phyloP scores from a whole-genome alignment of 1,284 basidiomycete species.

The Ceratobasidium sp. region DNA sequence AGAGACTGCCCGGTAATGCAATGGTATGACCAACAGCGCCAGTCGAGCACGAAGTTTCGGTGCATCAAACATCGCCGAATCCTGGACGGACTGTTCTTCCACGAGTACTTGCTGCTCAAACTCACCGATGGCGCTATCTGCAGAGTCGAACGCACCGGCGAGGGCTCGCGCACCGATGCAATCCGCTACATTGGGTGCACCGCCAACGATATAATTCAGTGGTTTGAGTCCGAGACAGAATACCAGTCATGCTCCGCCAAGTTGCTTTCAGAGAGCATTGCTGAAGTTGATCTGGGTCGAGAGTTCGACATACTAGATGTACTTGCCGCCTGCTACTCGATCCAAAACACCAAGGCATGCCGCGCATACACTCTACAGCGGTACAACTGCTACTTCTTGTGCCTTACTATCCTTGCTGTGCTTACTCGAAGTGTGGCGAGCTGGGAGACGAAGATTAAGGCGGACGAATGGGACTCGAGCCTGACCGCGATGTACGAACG shows the following conservation, averaged over 20 bases:
- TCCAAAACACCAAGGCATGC: neutral
- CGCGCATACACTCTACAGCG: neutral
- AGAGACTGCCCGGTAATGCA: neutral
- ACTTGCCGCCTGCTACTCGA: neutral
- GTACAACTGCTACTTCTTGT: constrained; percentile 15
- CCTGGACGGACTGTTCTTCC: too few species aligned
- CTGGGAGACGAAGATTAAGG: neutral
- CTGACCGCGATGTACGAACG: neutral
- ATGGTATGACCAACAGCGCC: neutral
- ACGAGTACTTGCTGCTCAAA: too few species aligned
- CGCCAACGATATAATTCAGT: constrained; percentile 18
- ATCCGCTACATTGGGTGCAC: constrained; percentile 16
- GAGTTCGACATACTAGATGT: constrained; percentile 9
- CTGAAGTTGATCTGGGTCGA: neutral
- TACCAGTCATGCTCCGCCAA: neutral
- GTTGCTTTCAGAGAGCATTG: neutral
- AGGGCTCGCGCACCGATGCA: constrained; percentile 11
- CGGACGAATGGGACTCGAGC: neutral
- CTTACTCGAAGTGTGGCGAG: neutral
- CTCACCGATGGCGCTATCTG: neutral
- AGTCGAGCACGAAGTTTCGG: too few species aligned
- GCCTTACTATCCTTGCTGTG: neutral
- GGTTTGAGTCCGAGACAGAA: neutral
- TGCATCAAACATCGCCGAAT: too few species aligned
- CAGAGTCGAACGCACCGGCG: neutral